A percentile compares a stretch with the other conserved stretches of the same genome.
Evolutionary conservation across 1,139 yeast genomes (phyloP).

Genomic region (Komagataea norvegica): DNA sequence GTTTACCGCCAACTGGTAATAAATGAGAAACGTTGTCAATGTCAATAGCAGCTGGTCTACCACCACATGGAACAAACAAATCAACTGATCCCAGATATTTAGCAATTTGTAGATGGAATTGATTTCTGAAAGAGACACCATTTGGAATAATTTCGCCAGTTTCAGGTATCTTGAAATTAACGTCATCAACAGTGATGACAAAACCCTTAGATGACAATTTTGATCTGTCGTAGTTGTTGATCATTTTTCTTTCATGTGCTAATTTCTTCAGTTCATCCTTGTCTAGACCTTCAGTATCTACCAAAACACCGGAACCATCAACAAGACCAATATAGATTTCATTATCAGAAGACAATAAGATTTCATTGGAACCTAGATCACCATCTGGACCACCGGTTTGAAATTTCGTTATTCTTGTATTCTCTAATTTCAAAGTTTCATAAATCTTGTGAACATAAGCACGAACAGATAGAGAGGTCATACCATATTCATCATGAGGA

Average conservation of each 20-base stretch:
- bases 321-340: slow-evolving; percentile 86
- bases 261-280: slow-evolving; percentile 72
- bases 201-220: slow-evolving; percentile 74
- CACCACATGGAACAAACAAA: slow-evolving; percentile 96
- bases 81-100: slow-evolving; percentile 67
- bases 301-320: slow-evolving; percentile 94
- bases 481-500: slow-evolving; percentile 97
- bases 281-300: slow-evolving; percentile 86
- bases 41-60: slow-evolving; percentile 95
- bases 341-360: slow-evolving; percentile 64
- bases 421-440: slow-evolving; percentile 62
- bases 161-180: slow-evolving; percentile 65
- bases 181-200: slow-evolving; percentile 81
- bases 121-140: slow-evolving; percentile 90
- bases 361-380: slow-evolving; percentile 94
- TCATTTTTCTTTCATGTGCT: slow-evolving; percentile 75
- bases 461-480: slow-evolving; percentile 94
- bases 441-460: slow-evolving; percentile 88
- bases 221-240: slow-evolving; percentile 60
- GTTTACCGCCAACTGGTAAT: slow-evolving; percentile 69
- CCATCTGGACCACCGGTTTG: slow-evolving; percentile 99
- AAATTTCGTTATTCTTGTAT: slow-evolving; percentile 64
- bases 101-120: slow-evolving; percentile 74
- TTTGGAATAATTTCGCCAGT: slow-evolving; percentile 69
- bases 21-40: slow-evolving; percentile 72